Evolutionary conservation across 164 flowering plant genomes (phyloP).

Genomic region (Stephania japonica): DNA sequence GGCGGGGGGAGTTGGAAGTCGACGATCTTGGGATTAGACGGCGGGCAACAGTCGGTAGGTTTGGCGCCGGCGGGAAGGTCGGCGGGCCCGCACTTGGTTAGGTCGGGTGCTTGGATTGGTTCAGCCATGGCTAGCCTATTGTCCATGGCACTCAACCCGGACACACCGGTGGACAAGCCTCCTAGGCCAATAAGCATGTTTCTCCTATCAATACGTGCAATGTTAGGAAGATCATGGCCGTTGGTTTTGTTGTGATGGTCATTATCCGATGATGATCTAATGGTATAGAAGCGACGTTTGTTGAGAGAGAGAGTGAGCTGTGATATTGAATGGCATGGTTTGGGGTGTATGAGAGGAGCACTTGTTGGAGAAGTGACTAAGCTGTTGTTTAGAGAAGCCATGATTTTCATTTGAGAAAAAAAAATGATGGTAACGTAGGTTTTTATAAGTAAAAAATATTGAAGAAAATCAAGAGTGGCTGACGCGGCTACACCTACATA

Average conservation of each 20-base stretch:
- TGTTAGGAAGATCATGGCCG: no score
- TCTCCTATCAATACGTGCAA: constrained; percentile 31
- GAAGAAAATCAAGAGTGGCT: no score
- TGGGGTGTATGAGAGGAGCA: background rate
- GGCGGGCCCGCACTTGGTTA: constrained; percentile 32
- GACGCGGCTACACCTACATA: no score
- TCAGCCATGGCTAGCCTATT: constrained; percentile 24
- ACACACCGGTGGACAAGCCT: constrained; percentile 33
- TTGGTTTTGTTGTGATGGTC: no score
- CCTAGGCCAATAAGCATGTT: constrained; percentile 46
- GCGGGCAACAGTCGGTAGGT: constrained; percentile 42
- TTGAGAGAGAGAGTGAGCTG: background rate
- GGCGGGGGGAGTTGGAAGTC: constrained; percentile 32
- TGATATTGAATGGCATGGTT: background rate
- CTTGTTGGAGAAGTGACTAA: constrained; percentile 3
- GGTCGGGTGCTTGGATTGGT: constrained; percentile 30
- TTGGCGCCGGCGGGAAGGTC: constrained; percentile 25
- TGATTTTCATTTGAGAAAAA: background rate
- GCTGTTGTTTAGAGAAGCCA: constrained; percentile 2
- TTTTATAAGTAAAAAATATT: no score
- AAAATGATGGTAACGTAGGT: no score
- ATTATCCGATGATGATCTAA: no score
- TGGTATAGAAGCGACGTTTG: background rate
- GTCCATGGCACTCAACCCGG: constrained; percentile 8
- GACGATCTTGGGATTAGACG: constrained; percentile 13